Conservation (phyloP, 1,284 basidiomycete species). For the Pterulicium gracile region DNA sequence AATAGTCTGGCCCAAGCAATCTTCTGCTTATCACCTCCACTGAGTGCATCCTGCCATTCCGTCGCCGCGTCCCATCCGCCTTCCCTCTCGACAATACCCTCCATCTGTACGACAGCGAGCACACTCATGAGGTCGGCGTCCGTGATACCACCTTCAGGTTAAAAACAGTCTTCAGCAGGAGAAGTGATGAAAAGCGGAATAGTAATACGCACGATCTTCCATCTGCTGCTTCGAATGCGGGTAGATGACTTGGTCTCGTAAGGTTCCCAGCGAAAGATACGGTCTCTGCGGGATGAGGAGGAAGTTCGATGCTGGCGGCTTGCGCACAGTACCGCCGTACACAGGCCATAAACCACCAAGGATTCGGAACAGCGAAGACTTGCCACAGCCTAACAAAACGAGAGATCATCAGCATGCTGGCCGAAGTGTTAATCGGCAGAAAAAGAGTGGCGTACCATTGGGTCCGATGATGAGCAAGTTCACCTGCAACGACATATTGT, state of each 20-base stretch:
- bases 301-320: slow-evolving; percentile 84
- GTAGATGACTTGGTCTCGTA: slow-evolving; percentile 87
- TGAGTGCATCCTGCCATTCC: slow-evolving; percentile 91
- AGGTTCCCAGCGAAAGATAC: slow-evolving; percentile 86
- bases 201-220: slow-evolving; percentile 46
- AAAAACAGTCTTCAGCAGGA: slow-evolving; percentile 2
- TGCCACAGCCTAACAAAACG: slow-evolving; percentile 56
- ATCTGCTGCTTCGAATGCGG: slow-evolving; percentile 78
- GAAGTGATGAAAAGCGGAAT: slow-evolving; percentile 1
- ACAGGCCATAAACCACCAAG: slow-evolving; percentile 96
- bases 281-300: slow-evolving; percentile 95
- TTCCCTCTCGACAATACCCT: slow-evolving; percentile 85
- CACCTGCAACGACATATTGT: slow-evolving; percentile 38
- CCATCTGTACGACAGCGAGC: slow-evolving; percentile 79
- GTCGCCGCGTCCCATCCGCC: slow-evolving; percentile 86
- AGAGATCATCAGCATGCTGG: slow-evolving; percentile 2
- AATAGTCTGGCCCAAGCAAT: slow-evolving; percentile 96
- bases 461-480: slow-evolving; percentile 88
- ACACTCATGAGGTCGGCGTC: slow-evolving; percentile 74
- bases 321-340: slow-evolving; percentile 89
- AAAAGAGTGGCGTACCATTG: slow-evolving; percentile 75
- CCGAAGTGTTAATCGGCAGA: not conserved
- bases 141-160: slow-evolving; percentile 45
- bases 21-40: slow-evolving; percentile 83
- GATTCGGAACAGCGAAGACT: slow-evolving; percentile 88